phyloP scores from a whole-genome alignment of 225 moss, liverwort and hornwort genomes.

The Sphagnum contortum region DNA sequence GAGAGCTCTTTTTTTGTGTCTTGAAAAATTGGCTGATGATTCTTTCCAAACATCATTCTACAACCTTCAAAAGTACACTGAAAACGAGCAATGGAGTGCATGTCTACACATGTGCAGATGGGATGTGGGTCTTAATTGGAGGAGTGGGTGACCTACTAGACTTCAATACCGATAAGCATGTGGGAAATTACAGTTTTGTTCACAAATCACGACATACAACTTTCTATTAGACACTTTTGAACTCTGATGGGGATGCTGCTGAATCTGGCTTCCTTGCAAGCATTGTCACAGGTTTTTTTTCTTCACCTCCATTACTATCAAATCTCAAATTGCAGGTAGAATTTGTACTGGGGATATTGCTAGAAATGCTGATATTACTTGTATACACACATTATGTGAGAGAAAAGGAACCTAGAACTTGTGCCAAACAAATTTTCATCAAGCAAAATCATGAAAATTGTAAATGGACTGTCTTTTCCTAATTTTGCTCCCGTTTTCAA shows the following conservation, averaged over 20 bases:
- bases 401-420: no score
- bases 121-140: constrained; percentile 2
- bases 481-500: no score
- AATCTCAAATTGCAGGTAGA: no score
- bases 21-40: no score
- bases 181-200: constrained; percentile 5
- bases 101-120: constrained; percentile 6
- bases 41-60: background rate
- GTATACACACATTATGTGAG: no score
- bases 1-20: no score
- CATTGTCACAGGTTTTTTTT: constrained; percentile 4
- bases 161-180: background rate
- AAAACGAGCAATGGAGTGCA: background rate
- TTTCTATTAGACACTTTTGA: constrained; percentile 10
- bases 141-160: background rate
- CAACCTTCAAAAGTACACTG: constrained; percentile 1
- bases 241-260: constrained; percentile 9
- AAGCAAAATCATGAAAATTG: no score
- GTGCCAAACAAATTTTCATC: no score
- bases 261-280: constrained; percentile 7
- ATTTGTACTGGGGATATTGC: no score
- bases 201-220: constrained; percentile 1
- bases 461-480: no score
- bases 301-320: background rate
- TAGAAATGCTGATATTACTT: no score